Conservation (phyloP, 139 green algal genomes). For the Eudorina sp. region DNA sequence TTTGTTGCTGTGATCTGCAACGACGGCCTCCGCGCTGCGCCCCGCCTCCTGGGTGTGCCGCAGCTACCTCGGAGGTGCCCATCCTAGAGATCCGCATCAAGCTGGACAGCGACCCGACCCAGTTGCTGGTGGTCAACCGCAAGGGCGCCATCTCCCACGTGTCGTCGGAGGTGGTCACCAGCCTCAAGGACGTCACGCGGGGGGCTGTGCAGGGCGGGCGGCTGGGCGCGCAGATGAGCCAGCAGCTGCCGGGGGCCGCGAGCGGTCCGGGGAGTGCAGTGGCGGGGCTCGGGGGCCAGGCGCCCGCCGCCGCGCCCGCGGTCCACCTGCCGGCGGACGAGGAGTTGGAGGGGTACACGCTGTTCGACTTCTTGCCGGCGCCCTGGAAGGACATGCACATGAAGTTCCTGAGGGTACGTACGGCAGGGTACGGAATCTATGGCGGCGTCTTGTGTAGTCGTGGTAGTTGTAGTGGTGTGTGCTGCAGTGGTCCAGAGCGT, state of each 20-base stretch:
- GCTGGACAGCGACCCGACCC: neutral
- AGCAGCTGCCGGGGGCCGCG: too few species aligned
- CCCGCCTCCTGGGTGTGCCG: neutral
- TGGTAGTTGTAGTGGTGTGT: neutral
- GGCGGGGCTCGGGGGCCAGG: too few species aligned
- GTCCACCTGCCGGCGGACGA: too few species aligned
- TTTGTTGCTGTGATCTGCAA: neutral
- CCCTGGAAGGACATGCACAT: slow-evolving; percentile 35
- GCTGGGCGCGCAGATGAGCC: too few species aligned
- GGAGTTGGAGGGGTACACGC: slow-evolving; percentile 2
- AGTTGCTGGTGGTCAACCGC: slow-evolving; percentile 14
- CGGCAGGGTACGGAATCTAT: too few species aligned
- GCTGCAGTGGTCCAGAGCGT: neutral
- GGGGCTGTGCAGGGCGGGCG: too few species aligned
- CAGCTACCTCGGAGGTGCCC: neutral
- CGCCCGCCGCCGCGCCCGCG: too few species aligned
- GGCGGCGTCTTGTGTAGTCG: neutral
- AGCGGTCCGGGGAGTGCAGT: too few species aligned
- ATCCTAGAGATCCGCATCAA: slow-evolving; percentile 8
- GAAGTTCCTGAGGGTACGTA: slow-evolving; percentile 12
- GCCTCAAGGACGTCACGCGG: neutral
- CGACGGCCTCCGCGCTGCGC: neutral
- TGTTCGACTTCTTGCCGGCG: slow-evolving; percentile 28
- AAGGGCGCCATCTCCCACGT: slow-evolving; percentile 24
- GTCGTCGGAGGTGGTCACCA: neutral